Percentiles rank a stretch among this genome's conserved stretches.
Conservation (phyloP, 371 early-diverging fungal species). For the Basidiobolus meristosporus region DNA sequence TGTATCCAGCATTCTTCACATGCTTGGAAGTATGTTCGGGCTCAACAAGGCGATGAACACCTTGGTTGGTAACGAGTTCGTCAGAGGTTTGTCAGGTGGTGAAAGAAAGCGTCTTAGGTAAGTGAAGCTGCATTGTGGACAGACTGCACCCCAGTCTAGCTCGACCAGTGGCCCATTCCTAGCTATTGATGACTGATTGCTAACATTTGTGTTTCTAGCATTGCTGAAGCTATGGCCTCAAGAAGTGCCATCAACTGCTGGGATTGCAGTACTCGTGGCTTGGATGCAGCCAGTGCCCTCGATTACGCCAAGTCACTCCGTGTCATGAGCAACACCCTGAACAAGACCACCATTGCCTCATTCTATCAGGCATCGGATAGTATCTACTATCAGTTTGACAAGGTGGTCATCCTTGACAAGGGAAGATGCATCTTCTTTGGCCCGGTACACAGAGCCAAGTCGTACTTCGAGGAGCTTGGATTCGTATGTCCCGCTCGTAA, state of each 20-base stretch:
- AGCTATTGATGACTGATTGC: no score
- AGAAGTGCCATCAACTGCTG: slow-evolving; percentile 50
- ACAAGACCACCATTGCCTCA: slow-evolving; percentile 37
- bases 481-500: slow-evolving; percentile 48
- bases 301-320: slow-evolving; percentile 49
- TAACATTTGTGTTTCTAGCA: no score
- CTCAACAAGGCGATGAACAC: slow-evolving; percentile 53
- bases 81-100: slow-evolving; percentile 71
- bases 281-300: slow-evolving; percentile 78
- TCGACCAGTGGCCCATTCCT: no score
- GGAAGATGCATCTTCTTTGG: slow-evolving; percentile 62
- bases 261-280: slow-evolving; percentile 76
- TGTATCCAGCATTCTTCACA: no score
- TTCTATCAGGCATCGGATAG: slow-evolving; percentile 55
- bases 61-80: slow-evolving; percentile 54
- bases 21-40: slow-evolving; percentile 53
- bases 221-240: slow-evolving; percentile 73
- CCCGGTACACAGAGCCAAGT: slow-evolving; percentile 28
- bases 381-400: slow-evolving; percentile 59
- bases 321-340: slow-evolving; percentile 34
- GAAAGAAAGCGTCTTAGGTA: slow-evolving; percentile 75
- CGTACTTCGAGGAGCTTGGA: slow-evolving; percentile 44
- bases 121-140: no score
- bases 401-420: slow-evolving; percentile 40
- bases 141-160: no score